phyloP scores from a whole-genome alignment of 169 alveolate species.

The Plasmodium coatneyi region DNA sequence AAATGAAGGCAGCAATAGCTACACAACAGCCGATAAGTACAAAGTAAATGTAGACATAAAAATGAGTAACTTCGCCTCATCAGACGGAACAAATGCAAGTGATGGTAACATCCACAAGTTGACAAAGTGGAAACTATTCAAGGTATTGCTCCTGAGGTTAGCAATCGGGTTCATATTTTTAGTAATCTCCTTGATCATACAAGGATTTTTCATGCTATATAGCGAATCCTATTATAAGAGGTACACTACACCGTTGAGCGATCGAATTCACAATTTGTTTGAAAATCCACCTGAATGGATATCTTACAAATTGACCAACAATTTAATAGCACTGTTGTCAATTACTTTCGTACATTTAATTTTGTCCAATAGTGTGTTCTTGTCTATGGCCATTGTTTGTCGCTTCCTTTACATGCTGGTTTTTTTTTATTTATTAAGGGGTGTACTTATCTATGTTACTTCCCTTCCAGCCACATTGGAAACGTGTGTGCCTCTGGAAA shows the following conservation, averaged over 20 bases:
- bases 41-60: conserved; percentile 24
- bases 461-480: conserved; percentile 67
- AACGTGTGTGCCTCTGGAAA: conserved; percentile 46
- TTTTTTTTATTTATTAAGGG: conserved; percentile 49
- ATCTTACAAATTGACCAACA: conserved; percentile 43
- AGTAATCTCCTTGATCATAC: conserved; percentile 40
- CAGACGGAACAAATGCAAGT: neutral
- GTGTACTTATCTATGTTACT: conserved; percentile 37
- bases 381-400: conserved; percentile 60
- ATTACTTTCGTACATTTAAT: conserved; percentile 19
- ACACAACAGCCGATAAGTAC: neutral
- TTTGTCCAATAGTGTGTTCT: conserved; percentile 42
- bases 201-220: conserved; percentile 61
- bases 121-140: conserved; percentile 33
- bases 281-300: conserved; percentile 38
- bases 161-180: conserved; percentile 16
- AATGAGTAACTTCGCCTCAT: neutral
- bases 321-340: conserved; percentile 38
- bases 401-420: conserved; percentile 66
- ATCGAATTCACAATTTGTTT: conserved; percentile 34
- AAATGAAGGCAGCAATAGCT: neutral
- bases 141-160: conserved; percentile 35
- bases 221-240: conserved; percentile 53
- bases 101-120: neutral
- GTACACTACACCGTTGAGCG: conserved; percentile 36